Evolutionary conservation across 371 early-diverging fungal species (phyloP).

Genomic region (Circinella umbellata): DNA sequence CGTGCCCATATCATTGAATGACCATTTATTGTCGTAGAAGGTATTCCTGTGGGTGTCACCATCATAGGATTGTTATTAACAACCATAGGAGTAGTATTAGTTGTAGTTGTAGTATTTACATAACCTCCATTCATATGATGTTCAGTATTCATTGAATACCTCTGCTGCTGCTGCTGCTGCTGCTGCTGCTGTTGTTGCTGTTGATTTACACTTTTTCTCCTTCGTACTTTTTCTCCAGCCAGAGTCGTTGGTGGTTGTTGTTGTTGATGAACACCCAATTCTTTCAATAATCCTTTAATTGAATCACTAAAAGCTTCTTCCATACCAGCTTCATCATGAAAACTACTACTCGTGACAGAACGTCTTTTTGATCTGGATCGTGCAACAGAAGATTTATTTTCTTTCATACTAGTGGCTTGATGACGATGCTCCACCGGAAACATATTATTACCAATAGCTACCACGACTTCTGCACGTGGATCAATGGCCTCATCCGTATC

Average conservation of each 20-base stretch:
- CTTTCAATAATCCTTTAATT: constrained; percentile 27
- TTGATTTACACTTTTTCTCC: not conserved
- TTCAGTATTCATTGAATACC: not conserved
- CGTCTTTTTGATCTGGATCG: not conserved
- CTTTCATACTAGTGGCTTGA: not conserved
- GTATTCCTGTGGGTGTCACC: too few species aligned
- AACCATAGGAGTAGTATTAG: not conserved
- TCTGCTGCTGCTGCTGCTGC: constrained; percentile 20
- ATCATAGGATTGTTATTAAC: not conserved
- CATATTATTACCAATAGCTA: constrained; percentile 57
- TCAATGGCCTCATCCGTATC: constrained; percentile 41
- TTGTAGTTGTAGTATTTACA: not conserved
- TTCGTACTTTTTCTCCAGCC: not conserved
- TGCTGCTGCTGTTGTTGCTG: constrained; percentile 21
- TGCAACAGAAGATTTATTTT: not conserved
- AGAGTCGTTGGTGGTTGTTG: not conserved
- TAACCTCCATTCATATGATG: too few species aligned
- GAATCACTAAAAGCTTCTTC: constrained; percentile 25
- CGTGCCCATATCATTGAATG: constrained; percentile 58
- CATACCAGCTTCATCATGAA: not conserved
- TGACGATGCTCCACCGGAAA: constrained; percentile 46
- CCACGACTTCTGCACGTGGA: constrained; percentile 54
- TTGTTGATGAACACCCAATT: constrained; percentile 26
- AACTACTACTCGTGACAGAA: not conserved
- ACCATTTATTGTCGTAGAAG: not conserved